A percentile compares a stretch with the other conserved stretches of the same genome.
phyloP scores from a whole-genome alignment of 208 protist species.

The Trypanosoma lewisi region DNA sequence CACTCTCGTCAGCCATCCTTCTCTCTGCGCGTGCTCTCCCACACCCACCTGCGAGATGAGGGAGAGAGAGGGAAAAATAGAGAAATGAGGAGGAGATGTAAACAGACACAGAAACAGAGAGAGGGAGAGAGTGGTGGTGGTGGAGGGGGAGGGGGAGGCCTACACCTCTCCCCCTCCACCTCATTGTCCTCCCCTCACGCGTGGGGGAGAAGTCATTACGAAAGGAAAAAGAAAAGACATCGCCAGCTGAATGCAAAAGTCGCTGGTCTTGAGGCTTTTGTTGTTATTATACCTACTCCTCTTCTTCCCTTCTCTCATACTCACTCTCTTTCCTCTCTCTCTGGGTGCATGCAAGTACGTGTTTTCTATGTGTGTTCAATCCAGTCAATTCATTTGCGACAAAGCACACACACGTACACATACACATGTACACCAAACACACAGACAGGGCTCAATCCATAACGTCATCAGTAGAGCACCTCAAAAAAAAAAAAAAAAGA shows the following conservation, averaged over 20 bases:
- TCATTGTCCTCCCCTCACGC: no score
- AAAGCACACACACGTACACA: constrained; percentile 5
- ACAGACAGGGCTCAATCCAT: not conserved
- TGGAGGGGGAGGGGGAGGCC: no score
- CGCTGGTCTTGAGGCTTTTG: not conserved
- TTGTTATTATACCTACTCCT: not conserved
- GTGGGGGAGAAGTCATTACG: no score
- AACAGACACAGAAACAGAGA: no score
- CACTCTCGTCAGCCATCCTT: constrained; percentile 19
- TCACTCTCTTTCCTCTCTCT: no score
- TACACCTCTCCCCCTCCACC: no score
- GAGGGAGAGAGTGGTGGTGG: no score
- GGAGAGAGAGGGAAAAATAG: not conserved
- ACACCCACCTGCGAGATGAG: not conserved
- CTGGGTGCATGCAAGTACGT: not conserved
- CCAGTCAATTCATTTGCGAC: no score
- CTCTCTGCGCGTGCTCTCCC: not conserved
- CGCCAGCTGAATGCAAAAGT: no score
- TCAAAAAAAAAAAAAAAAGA: constrained; percentile 4
- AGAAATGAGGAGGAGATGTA: no score
- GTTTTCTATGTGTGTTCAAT: not conserved
- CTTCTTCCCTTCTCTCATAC: no score
- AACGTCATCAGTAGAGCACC: not conserved
- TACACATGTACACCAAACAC: constrained; percentile 3
- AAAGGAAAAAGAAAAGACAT: no score